Evolutionary conservation across 2,329 filamentous ascomycete genomes (phyloP).

Genomic region (Fusarium devonianum): DNA sequence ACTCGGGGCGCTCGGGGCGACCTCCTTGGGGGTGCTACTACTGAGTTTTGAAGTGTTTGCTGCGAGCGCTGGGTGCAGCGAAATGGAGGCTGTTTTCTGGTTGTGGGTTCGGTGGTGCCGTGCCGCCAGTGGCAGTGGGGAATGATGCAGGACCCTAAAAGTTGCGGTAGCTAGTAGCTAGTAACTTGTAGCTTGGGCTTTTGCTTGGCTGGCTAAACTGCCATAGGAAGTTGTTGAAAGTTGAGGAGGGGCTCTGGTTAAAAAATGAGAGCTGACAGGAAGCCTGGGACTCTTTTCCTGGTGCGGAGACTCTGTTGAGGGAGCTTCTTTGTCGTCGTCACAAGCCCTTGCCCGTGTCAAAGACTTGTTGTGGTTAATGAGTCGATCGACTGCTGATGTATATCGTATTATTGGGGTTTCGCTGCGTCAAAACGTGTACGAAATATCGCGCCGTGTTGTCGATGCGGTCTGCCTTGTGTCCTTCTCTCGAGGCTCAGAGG

Average conservation of each 20-base stretch:
- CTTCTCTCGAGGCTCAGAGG: slow-evolving; percentile 22
- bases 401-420: not conserved
- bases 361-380: slow-evolving; percentile 9
- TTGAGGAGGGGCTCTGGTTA: slow-evolving; percentile 13
- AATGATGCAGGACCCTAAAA: slow-evolving; percentile 34
- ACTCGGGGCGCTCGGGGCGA: slow-evolving; percentile 20
- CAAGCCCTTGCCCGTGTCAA: slow-evolving; percentile 32
- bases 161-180: too few relatives aligned
- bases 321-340: slow-evolving; percentile 12
- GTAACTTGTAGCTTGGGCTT: not conserved
- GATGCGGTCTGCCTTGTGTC: slow-evolving; percentile 25
- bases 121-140: slow-evolving; percentile 28
- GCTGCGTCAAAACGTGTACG: slow-evolving; percentile 10
- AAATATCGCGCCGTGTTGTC: slow-evolving; percentile 14
- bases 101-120: slow-evolving; percentile 31
- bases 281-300: slow-evolving; percentile 23
- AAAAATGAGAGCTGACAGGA: slow-evolving; percentile 25
- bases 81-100: slow-evolving; percentile 23
- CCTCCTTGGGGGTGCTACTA: slow-evolving; percentile 6
- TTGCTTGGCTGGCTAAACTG: slow-evolving; percentile 17
- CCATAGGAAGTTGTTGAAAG: slow-evolving; percentile 26
- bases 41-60: slow-evolving; percentile 17
- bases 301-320: slow-evolving; percentile 29
- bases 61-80: slow-evolving; percentile 10
- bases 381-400: slow-evolving; percentile 9